phyloP scores from a whole-genome alignment of 108 stramenopile species.

The Fragilariopsis cylindrus region DNA sequence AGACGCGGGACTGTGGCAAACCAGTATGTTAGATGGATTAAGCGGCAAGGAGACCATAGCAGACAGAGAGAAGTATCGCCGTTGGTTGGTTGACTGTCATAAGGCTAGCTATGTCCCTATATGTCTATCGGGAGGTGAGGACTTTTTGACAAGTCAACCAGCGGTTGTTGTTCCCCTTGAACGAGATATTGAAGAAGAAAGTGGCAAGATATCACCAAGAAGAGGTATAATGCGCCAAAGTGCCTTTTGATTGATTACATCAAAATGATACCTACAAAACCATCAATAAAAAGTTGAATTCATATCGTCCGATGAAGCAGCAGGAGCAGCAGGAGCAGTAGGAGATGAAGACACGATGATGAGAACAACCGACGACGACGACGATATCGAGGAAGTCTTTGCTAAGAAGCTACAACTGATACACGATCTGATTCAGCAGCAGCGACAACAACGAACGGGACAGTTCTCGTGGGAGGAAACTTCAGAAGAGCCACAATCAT shows the following conservation, averaged over 20 bases:
- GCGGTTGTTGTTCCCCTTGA: conserved; percentile 56
- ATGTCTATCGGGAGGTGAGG: conserved; percentile 71
- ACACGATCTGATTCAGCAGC: neutral
- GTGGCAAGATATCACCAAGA: too few relatives aligned
- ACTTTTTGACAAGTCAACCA: conserved; percentile 71
- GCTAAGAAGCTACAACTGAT: neutral
- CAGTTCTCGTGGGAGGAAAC: neutral
- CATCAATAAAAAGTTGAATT: too few relatives aligned
- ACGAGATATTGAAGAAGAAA: neutral
- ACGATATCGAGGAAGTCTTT: neutral
- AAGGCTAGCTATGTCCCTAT: conserved; percentile 87
- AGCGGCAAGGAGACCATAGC: conserved; percentile 50
- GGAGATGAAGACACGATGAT: too few relatives aligned
- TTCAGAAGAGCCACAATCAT: neutral
- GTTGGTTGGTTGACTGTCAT: conserved; percentile 84
- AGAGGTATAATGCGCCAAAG: too few relatives aligned
- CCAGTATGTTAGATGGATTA: conserved; percentile 78
- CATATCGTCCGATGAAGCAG: too few relatives aligned
- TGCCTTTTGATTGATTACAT: too few relatives aligned
- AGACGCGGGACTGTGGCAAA: conserved; percentile 80
- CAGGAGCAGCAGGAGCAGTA: too few relatives aligned
- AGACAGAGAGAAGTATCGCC: conserved; percentile 71
- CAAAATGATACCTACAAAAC: too few relatives aligned
- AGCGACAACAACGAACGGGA: too few relatives aligned
- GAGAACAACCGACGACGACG: too few relatives aligned